A percentile compares a stretch with the other conserved stretches of the same genome.
phyloP scores from a whole-genome alignment of 2,329 filamentous ascomycete genomes.

The Arthrobotrys megalospora region DNA sequence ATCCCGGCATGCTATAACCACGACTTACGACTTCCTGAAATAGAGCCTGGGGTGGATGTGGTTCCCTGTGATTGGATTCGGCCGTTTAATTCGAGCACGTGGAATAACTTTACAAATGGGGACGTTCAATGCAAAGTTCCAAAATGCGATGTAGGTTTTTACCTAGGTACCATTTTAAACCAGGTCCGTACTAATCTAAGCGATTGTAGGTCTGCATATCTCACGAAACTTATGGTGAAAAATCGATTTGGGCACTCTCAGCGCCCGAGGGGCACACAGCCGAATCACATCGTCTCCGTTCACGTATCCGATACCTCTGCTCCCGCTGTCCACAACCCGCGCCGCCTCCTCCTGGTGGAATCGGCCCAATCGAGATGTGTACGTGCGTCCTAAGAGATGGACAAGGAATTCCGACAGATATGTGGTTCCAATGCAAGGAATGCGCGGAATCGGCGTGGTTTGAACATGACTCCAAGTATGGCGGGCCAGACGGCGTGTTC shows the following conservation, averaged over 20 bases:
- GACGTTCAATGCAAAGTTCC: constrained; percentile 50
- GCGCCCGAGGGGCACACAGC: constrained; percentile 35
- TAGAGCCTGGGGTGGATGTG: constrained; percentile 34
- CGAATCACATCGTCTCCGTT: constrained; percentile 56
- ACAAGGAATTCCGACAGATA: constrained; percentile 44
- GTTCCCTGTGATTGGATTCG: constrained; percentile 59
- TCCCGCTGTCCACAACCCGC: constrained; percentile 40
- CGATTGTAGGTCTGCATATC: constrained; percentile 44
- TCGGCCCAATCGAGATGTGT: constrained; percentile 54
- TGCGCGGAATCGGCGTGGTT: constrained; percentile 58
- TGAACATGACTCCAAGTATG: constrained; percentile 45
- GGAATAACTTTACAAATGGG: constrained; percentile 47
- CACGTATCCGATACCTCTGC: constrained; percentile 55
- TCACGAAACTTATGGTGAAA: constrained; percentile 49
- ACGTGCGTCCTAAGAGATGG: constrained; percentile 51
- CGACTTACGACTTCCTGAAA: constrained; percentile 27
- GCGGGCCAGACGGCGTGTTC: constrained; percentile 45
- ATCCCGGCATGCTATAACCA: constrained; percentile 52
- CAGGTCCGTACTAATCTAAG: neutral
- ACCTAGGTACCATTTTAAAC: neutral
- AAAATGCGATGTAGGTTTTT: constrained; percentile 52
- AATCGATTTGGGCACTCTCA: constrained; percentile 43
- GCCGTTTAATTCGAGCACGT: constrained; percentile 38
- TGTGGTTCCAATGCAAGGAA: constrained; percentile 54
- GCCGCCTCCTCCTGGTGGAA: constrained; percentile 36